phyloP scores from a whole-genome alignment of 371 early-diverging fungal species.

The Mortierella sp. region DNA sequence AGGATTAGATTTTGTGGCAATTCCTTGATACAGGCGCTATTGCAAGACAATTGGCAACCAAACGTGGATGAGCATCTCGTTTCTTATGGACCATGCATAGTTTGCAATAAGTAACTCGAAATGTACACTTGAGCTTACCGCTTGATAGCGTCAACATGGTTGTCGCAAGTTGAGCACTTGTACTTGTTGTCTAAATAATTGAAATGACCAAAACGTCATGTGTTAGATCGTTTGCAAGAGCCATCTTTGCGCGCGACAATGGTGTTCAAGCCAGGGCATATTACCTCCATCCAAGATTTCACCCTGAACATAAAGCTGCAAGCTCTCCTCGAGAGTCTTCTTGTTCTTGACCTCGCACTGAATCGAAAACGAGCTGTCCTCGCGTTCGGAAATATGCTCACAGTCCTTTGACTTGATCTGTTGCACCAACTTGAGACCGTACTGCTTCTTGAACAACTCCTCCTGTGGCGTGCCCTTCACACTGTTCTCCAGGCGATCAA shows the following conservation, averaged over 20 bases:
- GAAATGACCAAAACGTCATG: background rate
- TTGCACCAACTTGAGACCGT: conserved; percentile 67
- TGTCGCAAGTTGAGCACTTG: conserved; percentile 62
- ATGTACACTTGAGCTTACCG: conserved; percentile 32
- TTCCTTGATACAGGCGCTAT: conserved; percentile 61
- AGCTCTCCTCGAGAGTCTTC: conserved; percentile 62
- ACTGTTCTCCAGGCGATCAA: conserved; percentile 65
- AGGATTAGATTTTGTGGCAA: conserved; percentile 65
- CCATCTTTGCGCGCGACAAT: background rate
- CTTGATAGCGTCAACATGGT: conserved; percentile 68
- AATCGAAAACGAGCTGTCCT: conserved; percentile 64
- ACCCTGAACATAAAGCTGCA: conserved; percentile 67
- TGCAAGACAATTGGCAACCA: background rate
- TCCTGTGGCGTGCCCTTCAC: conserved; percentile 63
- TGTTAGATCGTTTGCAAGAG: background rate
- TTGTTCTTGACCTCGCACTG: conserved; percentile 71
- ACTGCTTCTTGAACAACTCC: conserved; percentile 59
- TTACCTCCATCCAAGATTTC: conserved; percentile 69
- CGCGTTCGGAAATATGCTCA: conserved; percentile 66
- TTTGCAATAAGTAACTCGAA: background rate
- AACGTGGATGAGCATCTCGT: background rate
- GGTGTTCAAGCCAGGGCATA: background rate
- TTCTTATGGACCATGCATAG: background rate
- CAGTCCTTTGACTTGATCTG: conserved; percentile 71
- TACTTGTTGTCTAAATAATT: conserved; percentile 62